Base-by-base conservation (phyloP, 1,284 basidiomycete species). In the Agaricales sp. region DNA sequence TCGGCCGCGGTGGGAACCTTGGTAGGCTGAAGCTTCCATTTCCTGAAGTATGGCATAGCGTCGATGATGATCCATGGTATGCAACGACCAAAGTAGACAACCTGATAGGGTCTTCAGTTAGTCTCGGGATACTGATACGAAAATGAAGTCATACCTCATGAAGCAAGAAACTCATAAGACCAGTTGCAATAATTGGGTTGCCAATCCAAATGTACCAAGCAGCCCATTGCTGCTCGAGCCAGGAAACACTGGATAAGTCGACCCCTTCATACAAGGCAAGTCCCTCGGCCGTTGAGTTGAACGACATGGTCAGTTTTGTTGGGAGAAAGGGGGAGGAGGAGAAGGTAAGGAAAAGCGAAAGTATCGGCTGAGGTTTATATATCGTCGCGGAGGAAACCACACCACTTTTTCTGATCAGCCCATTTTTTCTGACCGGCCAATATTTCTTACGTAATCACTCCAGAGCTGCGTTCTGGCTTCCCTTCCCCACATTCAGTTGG, bases 61-160 rank as follows among this genome's bases (percentile, higher is more conserved):
- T 98, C 96, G 65, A 98, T 87, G 66, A 97, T 87, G 60, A 98
- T 87, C 91, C 92, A 97, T 0, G 95, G 96, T 20, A 99, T 69
- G 55, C 85, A 86, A 30, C 95, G 89, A 22, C 95, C 95, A 65
- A 99, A 99, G 75, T 99, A 99, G 41, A 98, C 90, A 59, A 94
- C 64, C 91, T 95, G 8, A 21, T 0, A 8, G 21, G 19, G 22
- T 12, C 1, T 1, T 14, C 19, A 43, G 39, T 14, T 21, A 12
- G 22, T n/a, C 2, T 4, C 2, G 20, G 14, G 23, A 18, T 35
- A n/a, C 21, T 26, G n/a, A n/a, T n/a, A n/a, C n/a, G n/a, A n/a
- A 38, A n/a, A 37, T 18, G 6, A 45, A 11, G 6, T 67, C 83
- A 49, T 52, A 92, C 90, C 77, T 98, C 94, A 66, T 98, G 95